Base-by-base conservation (phyloP, 306 rosid species). In the Glycine latifolia region DNA sequence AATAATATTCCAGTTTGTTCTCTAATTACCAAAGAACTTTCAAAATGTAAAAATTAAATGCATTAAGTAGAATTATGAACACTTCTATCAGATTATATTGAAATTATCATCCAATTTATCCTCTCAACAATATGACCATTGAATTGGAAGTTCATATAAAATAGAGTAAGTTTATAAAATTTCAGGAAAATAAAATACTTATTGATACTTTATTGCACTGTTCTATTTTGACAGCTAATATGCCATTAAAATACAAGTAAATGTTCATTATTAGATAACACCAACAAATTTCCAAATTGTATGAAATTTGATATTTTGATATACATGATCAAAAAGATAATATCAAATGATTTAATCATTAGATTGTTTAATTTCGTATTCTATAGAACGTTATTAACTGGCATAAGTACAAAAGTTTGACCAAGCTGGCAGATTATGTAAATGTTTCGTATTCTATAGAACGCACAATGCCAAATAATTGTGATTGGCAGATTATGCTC, bases 51-150 rank as follows among this genome's bases (percentile, higher is more conserved):
- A 59, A 54, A 6, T 47, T 46, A 67, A 31, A 59, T 14, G 48
- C 62, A 41, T 20, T 46, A 15, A 47, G 15, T 7, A 55, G 41
- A 16, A 15, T 7, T 12, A 48, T 56, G 47, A 44, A 3, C 5
- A 15, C 9, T 17, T 68, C 16, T 33, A 59, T 59, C 72, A 16
- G 1, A 37, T 35, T 8, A 48, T 44, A 48, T 14, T 56, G 50
- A 46, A 68, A 55, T 53, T 4, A 82, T 53, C 59, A 73, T 14
- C n/a, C 52, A 52, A 35, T 26, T 73, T 68, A 65, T 26, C 10
- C 3, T 81, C 55, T 43, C 0, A 75, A 75, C 33, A 8, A 17
- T 17, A 4, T 58, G 37, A 17, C 35, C 65, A 58, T 8, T 9
- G 37, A 26, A 17, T 58, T 4, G 2, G 17, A 55, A 8, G 4